Percentiles rank a stretch among this genome's conserved stretches.
These are phyloP conservation scores for Phytophthora chlamydospora DNA, from an alignment of 352 stramenopile species.

Conservation along the genomic window DNA sequence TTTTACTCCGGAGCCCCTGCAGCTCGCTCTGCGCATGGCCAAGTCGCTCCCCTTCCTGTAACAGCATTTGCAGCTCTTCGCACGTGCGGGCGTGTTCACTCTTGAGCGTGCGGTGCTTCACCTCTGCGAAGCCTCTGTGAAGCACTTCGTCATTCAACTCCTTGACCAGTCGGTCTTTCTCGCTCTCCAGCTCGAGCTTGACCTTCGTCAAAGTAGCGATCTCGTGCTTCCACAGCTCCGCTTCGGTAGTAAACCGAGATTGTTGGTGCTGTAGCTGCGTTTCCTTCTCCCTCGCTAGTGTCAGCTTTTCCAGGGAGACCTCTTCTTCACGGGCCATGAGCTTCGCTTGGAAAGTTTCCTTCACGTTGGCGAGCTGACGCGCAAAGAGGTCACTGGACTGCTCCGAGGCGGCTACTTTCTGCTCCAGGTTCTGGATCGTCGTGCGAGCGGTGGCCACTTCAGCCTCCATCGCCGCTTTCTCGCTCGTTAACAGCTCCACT, in stretches of 20 bases:
- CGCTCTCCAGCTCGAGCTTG: slow-evolving; percentile 44
- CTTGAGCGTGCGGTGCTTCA: slow-evolving; percentile 18
- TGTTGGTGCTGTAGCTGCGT: slow-evolving; percentile 41
- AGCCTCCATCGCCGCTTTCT: slow-evolving; percentile 35
- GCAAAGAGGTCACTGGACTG: slow-evolving; percentile 48
- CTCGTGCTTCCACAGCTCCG: slow-evolving; percentile 47
- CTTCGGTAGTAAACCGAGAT: slow-evolving; percentile 40
- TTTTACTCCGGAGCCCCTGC: slow-evolving; percentile 13
- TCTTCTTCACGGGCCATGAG: slow-evolving; percentile 43
- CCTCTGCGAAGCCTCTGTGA: slow-evolving; percentile 13
- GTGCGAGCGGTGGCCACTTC: slow-evolving; percentile 21
- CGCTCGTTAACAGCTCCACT: slow-evolving; percentile 24
- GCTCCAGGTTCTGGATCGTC: slow-evolving; percentile 39
- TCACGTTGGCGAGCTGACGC: slow-evolving; percentile 46
- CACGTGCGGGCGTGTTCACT: slow-evolving; percentile 13
- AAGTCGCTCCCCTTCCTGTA: slow-evolving; percentile 29
- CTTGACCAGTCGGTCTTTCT: slow-evolving; percentile 33
- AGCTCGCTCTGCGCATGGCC: slow-evolving; percentile 21
- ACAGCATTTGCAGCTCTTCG: slow-evolving; percentile 26
- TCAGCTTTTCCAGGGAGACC: slow-evolving; percentile 35
- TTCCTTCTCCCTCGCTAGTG: slow-evolving; percentile 40
- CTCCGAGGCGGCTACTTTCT: slow-evolving; percentile 43
- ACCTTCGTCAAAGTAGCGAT: slow-evolving; percentile 51
- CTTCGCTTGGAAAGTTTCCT: slow-evolving; percentile 56
- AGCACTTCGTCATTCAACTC: slow-evolving; percentile 21